Percentiles rank a stretch among this genome's conserved stretches.
phyloP scores from a whole-genome alignment of 179 eudicot species.

The Gypsophila paniculata region DNA sequence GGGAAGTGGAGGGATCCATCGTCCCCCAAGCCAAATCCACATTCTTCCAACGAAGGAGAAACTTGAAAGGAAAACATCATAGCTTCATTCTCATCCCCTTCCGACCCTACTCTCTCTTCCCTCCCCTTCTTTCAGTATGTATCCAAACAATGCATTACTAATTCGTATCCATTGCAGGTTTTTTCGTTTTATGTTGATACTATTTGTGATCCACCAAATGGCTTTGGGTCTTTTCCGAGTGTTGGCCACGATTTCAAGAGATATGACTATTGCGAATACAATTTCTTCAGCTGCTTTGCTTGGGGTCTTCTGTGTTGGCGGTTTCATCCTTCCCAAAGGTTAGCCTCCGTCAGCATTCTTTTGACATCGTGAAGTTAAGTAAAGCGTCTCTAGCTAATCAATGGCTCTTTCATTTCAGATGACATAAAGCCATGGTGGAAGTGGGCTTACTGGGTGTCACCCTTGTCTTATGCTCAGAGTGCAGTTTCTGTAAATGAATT shows the following conservation, averaged over 20 bases:
- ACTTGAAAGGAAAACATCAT: background rate
- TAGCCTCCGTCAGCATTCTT: background rate
- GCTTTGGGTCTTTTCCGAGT: slow-evolving; percentile 80
- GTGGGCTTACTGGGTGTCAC: slow-evolving; percentile 97
- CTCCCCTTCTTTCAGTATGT: too few relatives aligned
- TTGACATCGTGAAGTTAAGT: background rate
- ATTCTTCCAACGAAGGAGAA: too few relatives aligned
- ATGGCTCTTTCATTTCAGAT: slow-evolving; percentile 40
- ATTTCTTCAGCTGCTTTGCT: slow-evolving; percentile 60
- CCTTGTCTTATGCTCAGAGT: slow-evolving; percentile 73
- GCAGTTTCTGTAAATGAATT: slow-evolving; percentile 83
- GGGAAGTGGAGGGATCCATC: too few relatives aligned
- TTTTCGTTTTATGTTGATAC: slow-evolving; percentile 62
- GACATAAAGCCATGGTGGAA: slow-evolving; percentile 87
- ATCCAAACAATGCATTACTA: too few relatives aligned
- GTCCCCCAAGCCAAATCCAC: too few relatives aligned
- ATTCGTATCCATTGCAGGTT: slow-evolving; percentile 43
- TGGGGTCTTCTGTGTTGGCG: slow-evolving; percentile 64
- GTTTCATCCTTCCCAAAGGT: slow-evolving; percentile 81
- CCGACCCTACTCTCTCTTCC: background rate
- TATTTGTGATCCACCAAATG: slow-evolving; percentile 83
- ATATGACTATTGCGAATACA: slow-evolving; percentile 75
- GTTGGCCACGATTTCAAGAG: slow-evolving; percentile 72
- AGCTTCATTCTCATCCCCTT: background rate
- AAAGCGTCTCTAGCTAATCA: background rate